Evolutionary conservation across 768 basidiomycete species (phyloP).

Genomic region (Russula compacta): DNA sequence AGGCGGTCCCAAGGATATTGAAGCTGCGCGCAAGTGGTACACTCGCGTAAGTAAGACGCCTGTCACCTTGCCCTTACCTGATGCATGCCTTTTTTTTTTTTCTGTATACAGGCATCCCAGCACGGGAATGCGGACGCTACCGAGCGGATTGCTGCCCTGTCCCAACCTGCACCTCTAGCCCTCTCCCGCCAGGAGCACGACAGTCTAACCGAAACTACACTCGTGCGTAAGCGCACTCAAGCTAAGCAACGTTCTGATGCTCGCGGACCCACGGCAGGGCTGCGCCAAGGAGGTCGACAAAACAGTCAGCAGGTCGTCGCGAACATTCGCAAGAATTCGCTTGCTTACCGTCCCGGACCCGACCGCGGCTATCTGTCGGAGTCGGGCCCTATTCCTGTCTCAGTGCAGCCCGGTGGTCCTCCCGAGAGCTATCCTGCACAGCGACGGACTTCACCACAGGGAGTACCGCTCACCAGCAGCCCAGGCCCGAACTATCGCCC

Average conservation of each 20-base stretch:
- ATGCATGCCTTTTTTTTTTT: neutral
- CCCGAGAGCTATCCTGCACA: constrained; percentile 5
- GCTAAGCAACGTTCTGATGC: constrained; percentile 51
- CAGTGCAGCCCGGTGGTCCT: neutral
- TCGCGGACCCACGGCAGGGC: constrained; percentile 14
- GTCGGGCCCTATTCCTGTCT: neutral
- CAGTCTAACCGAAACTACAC: constrained; percentile 61
- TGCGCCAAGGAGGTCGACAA: constrained; percentile 16
- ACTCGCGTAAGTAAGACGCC: constrained; percentile 34
- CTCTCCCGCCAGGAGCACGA: constrained; percentile 79
- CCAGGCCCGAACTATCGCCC: neutral
- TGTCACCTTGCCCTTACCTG: neutral
- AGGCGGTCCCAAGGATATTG: constrained; percentile 56
- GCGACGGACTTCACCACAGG: constrained; percentile 8
- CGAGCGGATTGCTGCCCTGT: constrained; percentile 62
- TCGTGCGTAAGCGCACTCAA: constrained; percentile 74
- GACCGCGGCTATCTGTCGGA: neutral
- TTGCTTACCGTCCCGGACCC: constrained; percentile 20
- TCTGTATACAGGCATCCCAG: constrained; percentile 46
- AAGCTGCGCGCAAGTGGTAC: constrained; percentile 73
- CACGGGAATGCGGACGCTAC: constrained; percentile 77
- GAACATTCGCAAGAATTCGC: constrained; percentile 44
- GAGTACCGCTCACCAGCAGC: neutral
- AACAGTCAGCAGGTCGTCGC: constrained; percentile 44
- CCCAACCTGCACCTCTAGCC: constrained; percentile 47